Base-by-base conservation (phyloP, 164 flowering plant genomes). In the Dillenia turbinata region DNA sequence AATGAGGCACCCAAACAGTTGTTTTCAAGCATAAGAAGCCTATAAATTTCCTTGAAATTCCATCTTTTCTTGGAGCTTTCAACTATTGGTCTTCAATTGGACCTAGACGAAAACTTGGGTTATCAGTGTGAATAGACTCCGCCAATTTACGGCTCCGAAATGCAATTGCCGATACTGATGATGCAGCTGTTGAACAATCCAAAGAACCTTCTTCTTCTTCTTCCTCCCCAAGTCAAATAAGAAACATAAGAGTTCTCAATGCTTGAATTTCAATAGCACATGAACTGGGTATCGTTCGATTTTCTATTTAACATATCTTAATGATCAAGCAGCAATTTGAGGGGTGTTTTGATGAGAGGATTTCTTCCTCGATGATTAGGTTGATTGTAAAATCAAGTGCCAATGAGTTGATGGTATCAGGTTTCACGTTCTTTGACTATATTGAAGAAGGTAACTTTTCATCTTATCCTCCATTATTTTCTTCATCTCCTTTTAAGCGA, bases 391-490 rank as follows among this genome's bases (percentile, higher is more conserved):
- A 82, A 62, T 79, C 98, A 0, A 85, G 78, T 67, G 85, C 85
- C 77, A 82, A 71, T 45, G 92, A 85, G 59, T 56, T 93, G 68
- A 93, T 90, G 77, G 95, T 97, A 8, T 90, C 97, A 0, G 98
- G 89, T 81, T 93, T 93, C 57, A 96, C 97, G 63, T 59, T 93
- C 59, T 93, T 97, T 0, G 96, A 90, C 15, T 93, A 87, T 70
- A 89, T 89, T 56, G 89, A 90, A 72, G 98, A 90, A 75, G 96
- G 98, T 89, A 67, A 12, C 47, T 50, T 64, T 51, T 49, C 47
- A 2, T 40, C 46, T 56, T 57, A 33, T 33, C 40, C 40, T 33
- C 40, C 40, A 33, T 33, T 33, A 33, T 33, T 33, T 0, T 33
- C 59, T 7, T 33, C 40, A 5, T 33, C 40, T 4, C 40, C 6